phyloP scores from a whole-genome alignment of 2,329 filamentous ascomycete species.

The Aureobasidium musti region DNA sequence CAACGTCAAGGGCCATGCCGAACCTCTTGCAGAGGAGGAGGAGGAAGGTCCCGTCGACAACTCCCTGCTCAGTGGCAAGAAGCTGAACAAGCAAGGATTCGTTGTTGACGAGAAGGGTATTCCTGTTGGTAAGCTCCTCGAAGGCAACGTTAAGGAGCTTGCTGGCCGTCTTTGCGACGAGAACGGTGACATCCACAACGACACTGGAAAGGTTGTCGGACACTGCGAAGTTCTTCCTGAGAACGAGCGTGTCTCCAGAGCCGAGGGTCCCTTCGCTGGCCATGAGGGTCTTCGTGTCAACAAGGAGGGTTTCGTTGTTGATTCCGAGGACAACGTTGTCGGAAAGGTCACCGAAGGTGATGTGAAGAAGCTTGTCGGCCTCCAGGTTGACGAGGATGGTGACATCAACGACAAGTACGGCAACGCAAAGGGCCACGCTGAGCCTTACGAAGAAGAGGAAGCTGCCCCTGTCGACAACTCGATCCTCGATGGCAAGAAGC shows the following conservation, averaged over 20 bases:
- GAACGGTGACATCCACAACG: constrained; percentile 70
- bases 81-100: constrained; percentile 54
- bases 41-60: constrained; percentile 47
- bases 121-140: constrained; percentile 63
- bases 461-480: constrained; percentile 53
- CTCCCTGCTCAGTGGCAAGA: constrained; percentile 51
- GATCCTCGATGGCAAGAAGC: constrained; percentile 54
- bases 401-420: constrained; percentile 64
- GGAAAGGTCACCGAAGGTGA: constrained; percentile 62
- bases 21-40: constrained; percentile 55
- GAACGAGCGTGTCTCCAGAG: constrained; percentile 59
- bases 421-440: constrained; percentile 62
- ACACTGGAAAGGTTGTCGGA: constrained; percentile 70
- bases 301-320: constrained; percentile 51
- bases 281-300: constrained; percentile 53
- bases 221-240: constrained; percentile 68
- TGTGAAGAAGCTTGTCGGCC: constrained; percentile 60
- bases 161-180: constrained; percentile 70
- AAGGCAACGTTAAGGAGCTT: constrained; percentile 65
- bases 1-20: constrained; percentile 62
- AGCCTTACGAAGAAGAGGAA: constrained; percentile 55
- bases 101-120: constrained; percentile 54
- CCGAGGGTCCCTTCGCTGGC: constrained; percentile 54
- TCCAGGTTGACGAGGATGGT: constrained; percentile 63
- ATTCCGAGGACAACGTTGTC: constrained; percentile 54